These are phyloP conservation scores for Lepidium campestre DNA, from an alignment of 441 rosid genomes.

Conservation along the genomic window DNA sequence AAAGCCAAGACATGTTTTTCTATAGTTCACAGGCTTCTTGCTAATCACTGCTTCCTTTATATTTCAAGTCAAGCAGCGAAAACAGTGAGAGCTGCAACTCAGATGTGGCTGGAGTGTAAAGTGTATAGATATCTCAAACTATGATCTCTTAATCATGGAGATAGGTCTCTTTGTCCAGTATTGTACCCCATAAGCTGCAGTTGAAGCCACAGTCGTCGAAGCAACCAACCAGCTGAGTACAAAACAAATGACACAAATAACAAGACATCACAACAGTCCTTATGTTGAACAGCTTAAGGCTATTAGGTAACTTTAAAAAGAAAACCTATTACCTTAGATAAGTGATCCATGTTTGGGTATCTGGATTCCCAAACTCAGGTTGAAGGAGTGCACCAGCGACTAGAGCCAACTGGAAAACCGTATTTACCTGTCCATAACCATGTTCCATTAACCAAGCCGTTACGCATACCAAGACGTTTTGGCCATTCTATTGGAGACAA, in stretches of 20 bases:
- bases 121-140: background rate
- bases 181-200: conserved; percentile 68
- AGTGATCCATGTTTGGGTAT: conserved; percentile 58
- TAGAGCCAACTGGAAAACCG: conserved; percentile 78
- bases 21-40: background rate
- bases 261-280: background rate
- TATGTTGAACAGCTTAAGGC: background rate
- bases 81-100: background rate
- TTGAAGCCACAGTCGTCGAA: conserved; percentile 68
- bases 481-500: background rate
- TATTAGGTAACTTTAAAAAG: background rate
- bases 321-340: conserved; percentile 51
- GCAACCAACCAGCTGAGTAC: conserved; percentile 77
- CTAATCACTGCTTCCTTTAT: background rate
- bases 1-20: background rate
- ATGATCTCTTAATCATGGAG: conserved; percentile 33
- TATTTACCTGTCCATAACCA: conserved; percentile 60
- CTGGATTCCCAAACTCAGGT: conserved; percentile 66
- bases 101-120: background rate
- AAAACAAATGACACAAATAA: background rate
- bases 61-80: background rate
- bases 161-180: conserved; percentile 47
- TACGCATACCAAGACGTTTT: background rate
- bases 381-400: conserved; percentile 85
- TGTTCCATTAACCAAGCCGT: background rate